These are phyloP conservation scores for Cicer arietinum DNA, from an alignment of 306 rosid genomes.

Conservation along the genomic window DNA sequence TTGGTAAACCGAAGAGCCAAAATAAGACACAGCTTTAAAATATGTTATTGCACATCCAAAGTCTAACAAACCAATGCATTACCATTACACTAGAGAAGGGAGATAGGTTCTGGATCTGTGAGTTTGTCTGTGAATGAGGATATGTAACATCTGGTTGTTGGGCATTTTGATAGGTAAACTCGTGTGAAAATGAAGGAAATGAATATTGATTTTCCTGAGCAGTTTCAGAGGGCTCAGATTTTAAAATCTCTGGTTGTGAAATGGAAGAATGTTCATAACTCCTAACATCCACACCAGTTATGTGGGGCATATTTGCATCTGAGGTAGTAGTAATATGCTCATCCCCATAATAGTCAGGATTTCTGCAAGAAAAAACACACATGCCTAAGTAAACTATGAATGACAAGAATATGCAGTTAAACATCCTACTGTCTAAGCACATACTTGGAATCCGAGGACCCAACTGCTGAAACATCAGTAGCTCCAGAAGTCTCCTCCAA, in stretches of 20 bases:
- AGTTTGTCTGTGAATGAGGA: slow-evolving; percentile 72
- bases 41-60: slow-evolving; percentile 21
- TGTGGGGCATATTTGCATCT: slow-evolving; percentile 73
- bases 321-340: slow-evolving; percentile 71
- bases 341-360: slow-evolving; percentile 80
- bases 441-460: slow-evolving; percentile 74
- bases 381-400: slow-evolving; percentile 32
- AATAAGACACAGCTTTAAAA: slow-evolving; percentile 2
- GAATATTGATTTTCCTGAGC: slow-evolving; percentile 75
- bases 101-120: slow-evolving; percentile 84
- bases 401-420: slow-evolving; percentile 29
- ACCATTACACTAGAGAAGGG: slow-evolving; percentile 89
- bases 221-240: slow-evolving; percentile 71
- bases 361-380: slow-evolving; percentile 57
- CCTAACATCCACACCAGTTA: slow-evolving; percentile 62
- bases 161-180: slow-evolving; percentile 69
- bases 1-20: slow-evolving; percentile 5
- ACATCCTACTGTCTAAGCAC: slow-evolving; percentile 7
- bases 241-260: slow-evolving; percentile 78
- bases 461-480: slow-evolving; percentile 70
- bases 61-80: slow-evolving; percentile 40
- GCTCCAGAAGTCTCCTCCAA: slow-evolving; percentile 78
- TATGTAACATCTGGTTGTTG: slow-evolving; percentile 69
- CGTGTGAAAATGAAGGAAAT: slow-evolving; percentile 80
- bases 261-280: slow-evolving; percentile 72